Conservation (phyloP, 139 green algal species). For the Closterium sp. region DNA sequence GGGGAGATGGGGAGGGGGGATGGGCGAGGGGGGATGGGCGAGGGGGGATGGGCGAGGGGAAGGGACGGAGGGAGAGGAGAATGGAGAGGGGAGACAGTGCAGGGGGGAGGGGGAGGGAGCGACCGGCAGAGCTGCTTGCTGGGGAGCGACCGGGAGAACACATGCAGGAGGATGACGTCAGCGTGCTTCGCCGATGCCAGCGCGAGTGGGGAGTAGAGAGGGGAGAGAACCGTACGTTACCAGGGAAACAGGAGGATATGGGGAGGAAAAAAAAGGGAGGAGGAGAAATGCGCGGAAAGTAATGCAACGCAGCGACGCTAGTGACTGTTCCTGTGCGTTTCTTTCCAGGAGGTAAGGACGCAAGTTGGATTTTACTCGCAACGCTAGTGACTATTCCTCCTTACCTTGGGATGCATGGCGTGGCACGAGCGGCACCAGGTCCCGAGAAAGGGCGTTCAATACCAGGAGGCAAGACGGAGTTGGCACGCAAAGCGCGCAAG, state of each 20-base stretch:
- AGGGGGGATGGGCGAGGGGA: no score
- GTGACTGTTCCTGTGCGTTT: no score
- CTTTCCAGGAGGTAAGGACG: no score
- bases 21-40: neutral
- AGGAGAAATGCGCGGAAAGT: conserved; percentile 62
- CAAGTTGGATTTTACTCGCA: no score
- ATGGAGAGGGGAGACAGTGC: no score
- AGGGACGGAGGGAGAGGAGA: neutral
- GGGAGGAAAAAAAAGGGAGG: conserved; percentile 64
- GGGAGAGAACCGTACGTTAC: neutral
- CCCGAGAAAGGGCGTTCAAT: no score
- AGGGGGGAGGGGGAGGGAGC: conserved; percentile 35
- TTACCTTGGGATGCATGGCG: conserved; percentile 82
- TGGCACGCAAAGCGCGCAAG: no score
- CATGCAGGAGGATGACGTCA: conserved; percentile 75
- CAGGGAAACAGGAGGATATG: conserved; percentile 65
- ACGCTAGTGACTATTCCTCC: no score
- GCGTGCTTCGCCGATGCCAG: conserved; percentile 64
- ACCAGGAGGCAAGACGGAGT: no score
- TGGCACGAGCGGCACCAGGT: conserved; percentile 88
- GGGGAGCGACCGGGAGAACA: conserved; percentile 75
- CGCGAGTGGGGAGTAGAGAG: conserved; percentile 21
- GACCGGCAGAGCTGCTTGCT: conserved; percentile 78
- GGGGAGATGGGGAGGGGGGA: neutral
- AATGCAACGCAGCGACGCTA: no score